These are phyloP conservation scores for Sarocladiaceae sp. DNA, from an alignment of 2,329 filamentous ascomycete genomes.

Conservation along the genomic window DNA sequence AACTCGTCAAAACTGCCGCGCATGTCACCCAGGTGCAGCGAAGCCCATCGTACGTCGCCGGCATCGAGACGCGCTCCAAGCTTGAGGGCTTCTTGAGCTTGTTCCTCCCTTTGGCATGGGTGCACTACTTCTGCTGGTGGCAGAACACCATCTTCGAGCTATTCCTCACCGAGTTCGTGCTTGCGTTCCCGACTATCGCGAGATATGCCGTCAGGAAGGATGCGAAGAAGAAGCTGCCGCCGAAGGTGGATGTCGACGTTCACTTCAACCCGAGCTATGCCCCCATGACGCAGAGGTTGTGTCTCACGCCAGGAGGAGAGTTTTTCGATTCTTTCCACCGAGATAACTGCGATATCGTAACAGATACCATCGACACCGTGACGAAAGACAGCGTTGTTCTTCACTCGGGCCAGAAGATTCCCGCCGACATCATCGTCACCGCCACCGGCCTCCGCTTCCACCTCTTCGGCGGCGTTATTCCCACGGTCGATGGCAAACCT, in stretches of 20 bases:
- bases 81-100: slow-evolving; percentile 28
- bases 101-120: slow-evolving; percentile 37
- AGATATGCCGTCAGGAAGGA: slow-evolving; percentile 37
- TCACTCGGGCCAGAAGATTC: slow-evolving; percentile 37
- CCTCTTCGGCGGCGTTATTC: slow-evolving; percentile 42
- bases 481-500: slow-evolving; percentile 44
- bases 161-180: slow-evolving; percentile 43
- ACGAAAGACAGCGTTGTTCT: slow-evolving; percentile 37
- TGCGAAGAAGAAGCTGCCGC: slow-evolving; percentile 44
- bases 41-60: slow-evolving; percentile 61
- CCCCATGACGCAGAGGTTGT: slow-evolving; percentile 69
- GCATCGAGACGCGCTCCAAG: slow-evolving; percentile 34
- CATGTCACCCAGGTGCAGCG: slow-evolving; percentile 73
- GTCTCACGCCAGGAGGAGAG: slow-evolving; percentile 49
- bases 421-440: slow-evolving; percentile 59
- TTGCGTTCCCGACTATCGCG: slow-evolving; percentile 42
- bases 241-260: slow-evolving; percentile 42
- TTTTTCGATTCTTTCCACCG: slow-evolving; percentile 39
- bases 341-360: slow-evolving; percentile 36
- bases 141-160: slow-evolving; percentile 38
- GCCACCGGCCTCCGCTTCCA: slow-evolving; percentile 57
- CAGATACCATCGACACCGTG: slow-evolving; percentile 41
- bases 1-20: slow-evolving; percentile 53
- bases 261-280: slow-evolving; percentile 57
- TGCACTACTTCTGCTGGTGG: slow-evolving; percentile 37